Conservation (phyloP, 768 basidiomycete genomes). For the Terana coerulea region DNA sequence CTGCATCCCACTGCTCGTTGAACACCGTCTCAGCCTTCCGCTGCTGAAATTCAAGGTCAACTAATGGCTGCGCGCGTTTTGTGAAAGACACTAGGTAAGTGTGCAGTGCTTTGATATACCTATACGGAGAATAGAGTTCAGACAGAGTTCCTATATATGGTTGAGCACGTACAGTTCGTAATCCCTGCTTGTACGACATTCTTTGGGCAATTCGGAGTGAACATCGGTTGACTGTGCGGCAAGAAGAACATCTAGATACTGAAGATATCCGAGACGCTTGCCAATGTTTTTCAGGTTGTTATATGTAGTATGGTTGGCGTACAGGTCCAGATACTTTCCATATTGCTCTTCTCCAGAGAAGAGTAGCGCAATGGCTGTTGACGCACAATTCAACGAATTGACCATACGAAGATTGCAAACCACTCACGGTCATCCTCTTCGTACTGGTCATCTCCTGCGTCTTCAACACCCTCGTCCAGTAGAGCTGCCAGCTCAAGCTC, state of each 20-base stretch:
- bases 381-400: neutral
- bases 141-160: neutral
- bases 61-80: slow-evolving; percentile 80
- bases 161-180: slow-evolving; percentile 68
- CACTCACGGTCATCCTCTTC: slow-evolving; percentile 87
- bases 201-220: slow-evolving; percentile 67
- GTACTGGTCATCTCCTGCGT: slow-evolving; percentile 67
- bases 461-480: slow-evolving; percentile 72
- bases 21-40: slow-evolving; percentile 67
- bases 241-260: slow-evolving; percentile 87
- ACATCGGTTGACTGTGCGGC: slow-evolving; percentile 55
- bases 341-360: slow-evolving; percentile 97
- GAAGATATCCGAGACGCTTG: slow-evolving; percentile 84
- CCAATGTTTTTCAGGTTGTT: slow-evolving; percentile 85
- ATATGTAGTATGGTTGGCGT: slow-evolving; percentile 83
- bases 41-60: slow-evolving; percentile 69
- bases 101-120: slow-evolving; percentile 82
- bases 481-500: slow-evolving; percentile 80
- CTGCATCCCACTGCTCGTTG: slow-evolving; percentile 72
- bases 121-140: slow-evolving; percentile 27
- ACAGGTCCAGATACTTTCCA: slow-evolving; percentile 92
- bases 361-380: slow-evolving; percentile 67
- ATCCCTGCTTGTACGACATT: slow-evolving; percentile 65
- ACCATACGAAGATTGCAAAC: neutral
- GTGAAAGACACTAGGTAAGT: slow-evolving; percentile 83